Evolutionary conservation across 148 eudicot species (phyloP).

Genomic region (Vaccinium macrocarpon): DNA sequence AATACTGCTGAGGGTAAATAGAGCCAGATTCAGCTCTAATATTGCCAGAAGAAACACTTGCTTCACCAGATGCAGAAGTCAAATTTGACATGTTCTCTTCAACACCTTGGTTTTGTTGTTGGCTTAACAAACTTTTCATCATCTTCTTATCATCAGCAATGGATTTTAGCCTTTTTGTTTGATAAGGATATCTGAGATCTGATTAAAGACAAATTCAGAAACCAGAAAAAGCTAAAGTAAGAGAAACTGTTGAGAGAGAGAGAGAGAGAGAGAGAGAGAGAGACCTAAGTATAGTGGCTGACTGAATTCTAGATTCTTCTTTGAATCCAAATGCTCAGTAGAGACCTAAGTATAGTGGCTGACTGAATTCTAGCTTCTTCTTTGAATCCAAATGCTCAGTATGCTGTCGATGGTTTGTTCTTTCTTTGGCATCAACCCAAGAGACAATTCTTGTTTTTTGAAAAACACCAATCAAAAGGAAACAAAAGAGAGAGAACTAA

Average conservation of each 20-base stretch:
- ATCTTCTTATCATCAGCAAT: slow-evolving; percentile 21
- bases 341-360: not conserved
- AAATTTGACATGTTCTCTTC: slow-evolving; percentile 82
- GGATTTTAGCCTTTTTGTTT: slow-evolving; percentile 20
- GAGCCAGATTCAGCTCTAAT: slow-evolving; percentile 28
- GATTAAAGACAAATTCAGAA: slow-evolving; percentile 32
- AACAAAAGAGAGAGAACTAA: slow-evolving; percentile 5
- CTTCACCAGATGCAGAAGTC: slow-evolving; percentile 67
- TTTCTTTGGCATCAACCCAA: slow-evolving; percentile 66
- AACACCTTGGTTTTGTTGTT: slow-evolving; percentile 28
- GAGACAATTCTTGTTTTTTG: slow-evolving; percentile 55
- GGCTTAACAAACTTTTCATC: slow-evolving; percentile 40
- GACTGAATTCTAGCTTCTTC: slow-evolving; percentile 15
- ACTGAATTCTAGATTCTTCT: slow-evolving; percentile 15
- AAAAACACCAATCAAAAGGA: not conserved
- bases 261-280: not conserved
- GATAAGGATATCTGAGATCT: slow-evolving; percentile 24
- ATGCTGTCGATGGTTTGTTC: slow-evolving; percentile 41
- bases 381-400: slow-evolving; percentile 33
- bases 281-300: slow-evolving; percentile 1
- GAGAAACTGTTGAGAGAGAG: slow-evolving; percentile 11
- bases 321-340: slow-evolving; percentile 32
- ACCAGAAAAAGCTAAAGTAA: slow-evolving; percentile 23
- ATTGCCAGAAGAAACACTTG: slow-evolving; percentile 46
- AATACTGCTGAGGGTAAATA: slow-evolving; percentile 29